Conservation (phyloP, 129 eudicot genomes). For the Erigeron canadensis region DNA sequence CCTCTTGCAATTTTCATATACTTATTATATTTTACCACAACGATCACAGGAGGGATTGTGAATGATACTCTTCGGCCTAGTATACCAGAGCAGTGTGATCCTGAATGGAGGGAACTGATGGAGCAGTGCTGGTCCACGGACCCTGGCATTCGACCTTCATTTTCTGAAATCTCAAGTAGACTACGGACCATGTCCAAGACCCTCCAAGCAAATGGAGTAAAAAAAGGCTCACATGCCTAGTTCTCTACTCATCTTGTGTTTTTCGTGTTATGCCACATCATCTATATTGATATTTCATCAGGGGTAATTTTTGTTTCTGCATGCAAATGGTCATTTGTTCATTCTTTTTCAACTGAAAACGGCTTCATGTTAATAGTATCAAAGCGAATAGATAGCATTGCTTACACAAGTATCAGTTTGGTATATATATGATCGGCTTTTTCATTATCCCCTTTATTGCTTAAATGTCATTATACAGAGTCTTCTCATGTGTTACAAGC, state of each 20-base stretch:
- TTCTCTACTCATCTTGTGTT: slow-evolving; percentile 15
- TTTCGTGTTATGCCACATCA: slow-evolving; percentile 9
- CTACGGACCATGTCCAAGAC: slow-evolving; percentile 56
- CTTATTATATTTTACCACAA: background rate
- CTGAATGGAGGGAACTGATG: slow-evolving; percentile 82
- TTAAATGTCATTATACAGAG: background rate
- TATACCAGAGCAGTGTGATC: slow-evolving; percentile 64
- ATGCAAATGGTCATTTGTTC: slow-evolving; percentile 28
- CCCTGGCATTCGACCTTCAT: slow-evolving; percentile 69
- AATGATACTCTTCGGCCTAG: slow-evolving; percentile 79
- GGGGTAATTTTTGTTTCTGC: background rate
- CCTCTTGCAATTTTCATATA: background rate
- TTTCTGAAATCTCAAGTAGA: slow-evolving; percentile 58
- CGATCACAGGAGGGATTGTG: slow-evolving; percentile 65
- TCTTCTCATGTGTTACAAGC: background rate
- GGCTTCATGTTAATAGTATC: slow-evolving; percentile 8
- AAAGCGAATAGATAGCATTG: background rate
- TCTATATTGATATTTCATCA: slow-evolving; percentile 5
- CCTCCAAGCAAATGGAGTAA: slow-evolving; percentile 44
- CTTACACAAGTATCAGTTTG: slow-evolving; percentile 2
- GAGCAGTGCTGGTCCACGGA: slow-evolving; percentile 81
- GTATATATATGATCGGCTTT: background rate
- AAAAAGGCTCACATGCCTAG: slow-evolving; percentile 21
- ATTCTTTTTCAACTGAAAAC: slow-evolving; percentile 19
- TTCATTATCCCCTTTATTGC: background rate